A percentile compares a stretch with the other conserved stretches of the same genome.
Conservation (phyloP, 768 basidiomycete genomes). For the Lactifluus hygrophoroides region DNA sequence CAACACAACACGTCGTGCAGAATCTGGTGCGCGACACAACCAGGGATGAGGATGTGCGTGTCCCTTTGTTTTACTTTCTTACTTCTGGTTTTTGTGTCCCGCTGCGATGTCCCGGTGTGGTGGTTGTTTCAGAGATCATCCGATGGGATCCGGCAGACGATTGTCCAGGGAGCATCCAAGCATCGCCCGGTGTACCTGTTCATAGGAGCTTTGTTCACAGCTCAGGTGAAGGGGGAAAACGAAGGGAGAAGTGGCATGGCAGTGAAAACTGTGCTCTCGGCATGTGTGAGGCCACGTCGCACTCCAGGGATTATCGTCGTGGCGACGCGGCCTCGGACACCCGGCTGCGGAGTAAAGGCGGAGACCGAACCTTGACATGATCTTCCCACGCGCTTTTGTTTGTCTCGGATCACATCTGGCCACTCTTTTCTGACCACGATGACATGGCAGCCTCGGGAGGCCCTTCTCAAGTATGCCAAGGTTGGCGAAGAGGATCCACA, state of each 20-base stretch:
- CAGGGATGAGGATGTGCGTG: slow-evolving; percentile 90
- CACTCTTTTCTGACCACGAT: slow-evolving; percentile 11
- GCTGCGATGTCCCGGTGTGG: slow-evolving; percentile 14
- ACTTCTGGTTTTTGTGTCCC: slow-evolving; percentile 16
- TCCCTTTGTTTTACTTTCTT: slow-evolving; percentile 20
- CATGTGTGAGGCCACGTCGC: slow-evolving; percentile 9
- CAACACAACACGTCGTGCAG: slow-evolving; percentile 95
- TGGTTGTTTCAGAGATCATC: background rate
- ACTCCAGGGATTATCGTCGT: slow-evolving; percentile 16
- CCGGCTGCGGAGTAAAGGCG: slow-evolving; percentile 9
- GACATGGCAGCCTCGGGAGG: slow-evolving; percentile 78
- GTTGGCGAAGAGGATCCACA: slow-evolving; percentile 67
- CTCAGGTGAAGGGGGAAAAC: background rate
- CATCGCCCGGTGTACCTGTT: background rate
- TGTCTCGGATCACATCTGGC: slow-evolving; percentile 4
- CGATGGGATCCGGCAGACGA: background rate
- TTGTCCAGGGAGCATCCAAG: background rate
- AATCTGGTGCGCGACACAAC: slow-evolving; percentile 87
- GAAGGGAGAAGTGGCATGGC: background rate
- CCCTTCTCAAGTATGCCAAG: slow-evolving; percentile 87
- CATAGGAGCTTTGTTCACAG: background rate
- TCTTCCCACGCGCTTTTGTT: slow-evolving; percentile 12
- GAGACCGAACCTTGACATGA: slow-evolving; percentile 12
- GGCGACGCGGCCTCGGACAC: slow-evolving; percentile 6
- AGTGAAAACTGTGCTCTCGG: background rate